A percentile compares a stretch with the other conserved stretches of the same genome.
phyloP scores from a whole-genome alignment of 805 yeast genomes.

The Teunomyces barrocoloradensis region DNA sequence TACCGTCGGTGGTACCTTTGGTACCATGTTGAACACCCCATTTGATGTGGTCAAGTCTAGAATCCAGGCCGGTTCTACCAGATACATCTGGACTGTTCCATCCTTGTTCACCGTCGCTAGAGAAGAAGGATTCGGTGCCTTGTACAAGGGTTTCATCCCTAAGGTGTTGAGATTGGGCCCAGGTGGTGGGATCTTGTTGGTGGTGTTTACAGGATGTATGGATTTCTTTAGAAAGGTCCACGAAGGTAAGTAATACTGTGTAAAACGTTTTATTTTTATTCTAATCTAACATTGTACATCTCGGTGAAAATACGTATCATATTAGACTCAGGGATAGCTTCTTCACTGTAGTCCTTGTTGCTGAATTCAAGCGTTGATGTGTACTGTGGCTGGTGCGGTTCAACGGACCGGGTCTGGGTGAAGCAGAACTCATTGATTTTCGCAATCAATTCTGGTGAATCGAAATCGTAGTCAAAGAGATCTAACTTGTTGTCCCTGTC shows the following conservation, averaged over 20 bases:
- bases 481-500: conserved; percentile 15
- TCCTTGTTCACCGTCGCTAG: conserved; percentile 67
- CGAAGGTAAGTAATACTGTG: conserved; percentile 10
- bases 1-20: conserved; percentile 93
- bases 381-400: background rate
- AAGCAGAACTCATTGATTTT: conserved; percentile 5
- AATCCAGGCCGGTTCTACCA: conserved; percentile 87
- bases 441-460: conserved; percentile 18
- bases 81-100: conserved; percentile 91
- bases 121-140: conserved; percentile 91
- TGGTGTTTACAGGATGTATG: conserved; percentile 94
- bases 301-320: conserved; percentile 3
- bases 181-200: conserved; percentile 97
- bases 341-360: background rate
- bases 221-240: conserved; percentile 79
- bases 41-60: conserved; percentile 97
- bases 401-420: background rate
- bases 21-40: conserved; percentile 94
- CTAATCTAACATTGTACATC: background rate
- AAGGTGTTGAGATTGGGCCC: conserved; percentile 97
- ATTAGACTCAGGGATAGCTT: conserved; percentile 1
- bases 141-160: conserved; percentile 95
- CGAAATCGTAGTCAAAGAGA: conserved; percentile 23
- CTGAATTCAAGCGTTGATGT: conserved; percentile 4
- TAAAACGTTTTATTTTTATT: background rate